A percentile compares a stretch with the other conserved stretches of the same genome.
phyloP scores from a whole-genome alignment of 2,329 filamentous ascomycete species.

The Alternaria gaisen region DNA sequence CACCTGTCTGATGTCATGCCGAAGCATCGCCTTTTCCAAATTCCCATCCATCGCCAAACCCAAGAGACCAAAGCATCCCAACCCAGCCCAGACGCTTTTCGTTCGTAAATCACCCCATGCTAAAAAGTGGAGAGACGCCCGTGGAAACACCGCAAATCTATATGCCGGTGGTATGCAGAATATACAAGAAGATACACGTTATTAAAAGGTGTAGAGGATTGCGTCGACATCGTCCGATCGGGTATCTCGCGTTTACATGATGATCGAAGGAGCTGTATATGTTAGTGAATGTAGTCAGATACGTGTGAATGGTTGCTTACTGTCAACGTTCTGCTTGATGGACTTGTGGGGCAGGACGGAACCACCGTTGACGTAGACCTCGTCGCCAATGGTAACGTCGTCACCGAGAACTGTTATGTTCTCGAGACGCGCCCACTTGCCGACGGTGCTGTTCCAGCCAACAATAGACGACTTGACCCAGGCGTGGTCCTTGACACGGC shows the following conservation, averaged over 20 bases:
- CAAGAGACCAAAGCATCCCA: conserved; percentile 17
- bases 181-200: conserved; percentile 47
- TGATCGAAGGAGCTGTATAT: conserved; percentile 54
- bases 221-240: conserved; percentile 17
- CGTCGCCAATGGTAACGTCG: conserved; percentile 96
- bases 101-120: conserved; percentile 19
- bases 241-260: conserved; percentile 52
- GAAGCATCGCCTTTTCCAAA: background rate
- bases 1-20: too few species aligned
- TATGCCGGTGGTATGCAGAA: conserved; percentile 38
- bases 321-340: conserved; percentile 96
- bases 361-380: conserved; percentile 98
- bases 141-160: conserved; percentile 20
- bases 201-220: conserved; percentile 41
- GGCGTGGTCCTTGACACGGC: conserved; percentile 97
- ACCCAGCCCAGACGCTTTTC: conserved; percentile 26
- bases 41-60: conserved; percentile 1
- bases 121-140: conserved; percentile 20
- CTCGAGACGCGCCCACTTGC: conserved; percentile 94
- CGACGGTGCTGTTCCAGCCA: conserved; percentile 96
- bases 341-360: conserved; percentile 97
- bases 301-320: conserved; percentile 30
- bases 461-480: conserved; percentile 99
- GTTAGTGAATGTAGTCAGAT: conserved; percentile 21
- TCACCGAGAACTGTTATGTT: conserved; percentile 98